Base-by-base conservation (phyloP, 306 rosid genomes). In the Phaseolus lunatus region DNA sequence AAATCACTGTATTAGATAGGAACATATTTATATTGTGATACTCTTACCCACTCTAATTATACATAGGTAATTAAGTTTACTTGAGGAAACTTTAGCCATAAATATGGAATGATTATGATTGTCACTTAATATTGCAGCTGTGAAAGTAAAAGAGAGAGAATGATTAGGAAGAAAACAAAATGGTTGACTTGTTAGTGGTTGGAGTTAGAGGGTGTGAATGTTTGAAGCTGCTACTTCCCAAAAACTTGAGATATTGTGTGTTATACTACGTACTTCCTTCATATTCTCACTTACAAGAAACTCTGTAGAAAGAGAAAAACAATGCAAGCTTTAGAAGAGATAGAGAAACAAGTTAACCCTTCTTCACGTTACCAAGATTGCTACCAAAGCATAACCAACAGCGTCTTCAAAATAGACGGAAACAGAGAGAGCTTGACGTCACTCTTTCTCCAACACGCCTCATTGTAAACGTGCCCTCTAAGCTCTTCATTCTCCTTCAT, bases 381-480 rank as follows among this genome's bases (percentile, higher is more conserved):
- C 50, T 19, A 58, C 5, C 26, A 81, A 77, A 74, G 82, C 76
- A 80, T 50, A 76, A 73, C 78, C 59, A 77, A 78, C 45, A 9
- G 9, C 45, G 20, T 20, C 80, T 82, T 76, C 70, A 35, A 39
- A 39, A 18, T 64, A 35, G 9, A 64, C 72, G 11, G 69, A 81
- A 23, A 23, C 2, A 58, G 73, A 82, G 20, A 88, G 20, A 88
- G 56, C 69, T 67, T 82, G 47, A 86, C 89, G 86, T 82, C 48
- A 70, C 88, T 81, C 87, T 75, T 81, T 72, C 88, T 70, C 72
- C 43, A 31, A 49, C 84, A 81, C 65, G 59, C 68, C 85, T 49
- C 80, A 59, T 41, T 35, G 16, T 1, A 83, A 87, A 76, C 96
- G 82, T 90, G 90, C 84, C 78, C 89, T 64, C 83, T 69, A 90